Evolutionary conservation across 768 basidiomycete species (phyloP).

Genomic region (Cystobasidium onofrii): DNA sequence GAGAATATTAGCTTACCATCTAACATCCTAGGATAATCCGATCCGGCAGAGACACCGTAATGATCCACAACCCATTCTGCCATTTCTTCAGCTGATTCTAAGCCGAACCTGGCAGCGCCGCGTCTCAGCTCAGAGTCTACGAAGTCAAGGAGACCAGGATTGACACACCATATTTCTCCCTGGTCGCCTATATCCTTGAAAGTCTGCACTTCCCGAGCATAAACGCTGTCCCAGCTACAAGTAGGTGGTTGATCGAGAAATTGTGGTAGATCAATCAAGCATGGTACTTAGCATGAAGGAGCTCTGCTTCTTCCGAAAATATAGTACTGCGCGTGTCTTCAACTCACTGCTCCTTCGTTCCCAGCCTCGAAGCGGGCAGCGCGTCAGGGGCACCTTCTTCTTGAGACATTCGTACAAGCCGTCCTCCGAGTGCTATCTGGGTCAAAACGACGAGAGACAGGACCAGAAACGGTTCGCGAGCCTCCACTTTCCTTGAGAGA

Average conservation of each 20-base stretch:
- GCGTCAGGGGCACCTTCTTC: background rate
- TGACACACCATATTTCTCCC: conserved; percentile 48
- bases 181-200: conserved; percentile 49
- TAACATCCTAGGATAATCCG: conserved; percentile 41
- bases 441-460: no score
- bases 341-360: conserved; percentile 26
- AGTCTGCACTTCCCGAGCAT: conserved; percentile 44
- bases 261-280: background rate
- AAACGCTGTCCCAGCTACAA: conserved; percentile 24
- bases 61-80: conserved; percentile 47
- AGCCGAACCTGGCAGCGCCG: conserved; percentile 46
- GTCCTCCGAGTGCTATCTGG: background rate
- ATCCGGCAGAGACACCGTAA: conserved; percentile 38
- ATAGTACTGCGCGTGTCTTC: background rate
- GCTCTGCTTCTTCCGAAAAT: background rate
- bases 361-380: conserved; percentile 10
- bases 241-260: background rate
- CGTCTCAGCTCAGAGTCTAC: background rate
- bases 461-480: no score
- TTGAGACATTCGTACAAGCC: background rate
- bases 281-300: background rate
- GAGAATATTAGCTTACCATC: conserved; percentile 43
- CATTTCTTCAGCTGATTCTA: conserved; percentile 47
- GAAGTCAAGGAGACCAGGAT: background rate
- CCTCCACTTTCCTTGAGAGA: no score